These are phyloP conservation scores for Gnaphalium uliginosum DNA, from an alignment of 129 eudicot species.

Conservation along the genomic window DNA sequence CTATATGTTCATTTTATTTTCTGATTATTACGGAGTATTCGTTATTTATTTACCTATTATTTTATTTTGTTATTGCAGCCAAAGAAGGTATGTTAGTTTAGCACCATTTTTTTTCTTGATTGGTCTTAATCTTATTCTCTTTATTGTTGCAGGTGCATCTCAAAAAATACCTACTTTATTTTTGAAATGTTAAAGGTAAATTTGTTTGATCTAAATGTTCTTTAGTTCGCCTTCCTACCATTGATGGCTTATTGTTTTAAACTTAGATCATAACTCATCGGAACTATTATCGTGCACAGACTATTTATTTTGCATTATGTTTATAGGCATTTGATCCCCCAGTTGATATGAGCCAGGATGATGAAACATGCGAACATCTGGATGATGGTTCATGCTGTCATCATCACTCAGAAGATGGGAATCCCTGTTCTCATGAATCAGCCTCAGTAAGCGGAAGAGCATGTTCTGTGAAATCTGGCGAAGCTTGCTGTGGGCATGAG, in stretches of 20 bases:
- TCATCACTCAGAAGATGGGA: constrained; percentile 40
- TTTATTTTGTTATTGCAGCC: neutral
- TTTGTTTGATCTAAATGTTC: neutral
- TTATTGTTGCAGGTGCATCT: constrained; percentile 66
- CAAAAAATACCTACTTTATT: constrained; percentile 64
- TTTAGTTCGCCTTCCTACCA: constrained; percentile 7
- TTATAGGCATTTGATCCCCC: constrained; percentile 96
- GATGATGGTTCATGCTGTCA: constrained; percentile 41
- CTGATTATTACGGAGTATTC: neutral
- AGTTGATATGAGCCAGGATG: constrained; percentile 77
- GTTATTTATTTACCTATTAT: neutral
- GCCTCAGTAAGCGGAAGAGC: constrained; percentile 41
- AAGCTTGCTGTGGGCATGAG: constrained; percentile 33
- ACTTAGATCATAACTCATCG: neutral
- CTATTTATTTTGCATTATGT: constrained; percentile 7
- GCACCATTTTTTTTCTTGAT: constrained; percentile 13
- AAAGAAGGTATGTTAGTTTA: constrained; percentile 8
- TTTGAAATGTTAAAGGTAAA: constrained; percentile 89
- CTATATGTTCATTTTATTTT: neutral
- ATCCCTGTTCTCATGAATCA: constrained; percentile 40
- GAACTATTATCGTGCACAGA: constrained; percentile 6
- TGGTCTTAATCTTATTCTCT: constrained; percentile 20
- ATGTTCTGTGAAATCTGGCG: constrained; percentile 32
- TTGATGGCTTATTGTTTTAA: neutral
- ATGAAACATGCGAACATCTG: constrained; percentile 44